These are phyloP conservation scores for Taphrina sp. DNA, from an alignment of 1,139 yeast genomes.

Conservation along the genomic window DNA sequence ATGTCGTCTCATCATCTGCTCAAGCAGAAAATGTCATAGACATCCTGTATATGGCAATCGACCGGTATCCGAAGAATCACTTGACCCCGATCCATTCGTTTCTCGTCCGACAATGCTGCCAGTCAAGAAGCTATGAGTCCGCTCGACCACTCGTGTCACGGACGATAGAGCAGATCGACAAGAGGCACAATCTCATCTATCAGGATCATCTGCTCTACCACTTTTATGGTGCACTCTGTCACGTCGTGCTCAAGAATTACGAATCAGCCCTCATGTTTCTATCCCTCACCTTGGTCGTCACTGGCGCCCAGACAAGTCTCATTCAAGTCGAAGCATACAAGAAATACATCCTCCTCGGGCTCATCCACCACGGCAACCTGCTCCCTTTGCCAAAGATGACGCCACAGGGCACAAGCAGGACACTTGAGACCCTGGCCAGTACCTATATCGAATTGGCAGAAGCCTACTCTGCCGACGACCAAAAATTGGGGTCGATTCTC, in stretches of 20 bases:
- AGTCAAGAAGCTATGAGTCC: neutral
- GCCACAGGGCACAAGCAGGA: neutral
- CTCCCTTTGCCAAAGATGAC: constrained; percentile 7
- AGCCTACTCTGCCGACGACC: neutral
- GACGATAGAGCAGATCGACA: constrained; percentile 12
- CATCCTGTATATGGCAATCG: neutral
- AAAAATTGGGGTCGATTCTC: neutral
- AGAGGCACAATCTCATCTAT: constrained; percentile 25
- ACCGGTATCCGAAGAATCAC: constrained; percentile 5
- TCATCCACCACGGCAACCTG: constrained; percentile 34
- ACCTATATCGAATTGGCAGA: constrained; percentile 12
- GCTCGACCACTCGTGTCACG: constrained; percentile 10
- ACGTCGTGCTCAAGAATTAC: constrained; percentile 37
- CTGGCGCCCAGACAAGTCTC: constrained; percentile 26
- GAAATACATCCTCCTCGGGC: constrained; percentile 35
- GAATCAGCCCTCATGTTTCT: constrained; percentile 39
- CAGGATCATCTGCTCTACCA: constrained; percentile 39
- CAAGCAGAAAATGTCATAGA: neutral
- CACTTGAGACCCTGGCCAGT: constrained; percentile 5
- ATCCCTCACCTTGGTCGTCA: constrained; percentile 38
- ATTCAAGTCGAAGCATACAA: constrained; percentile 37
- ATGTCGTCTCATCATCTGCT: neutral
- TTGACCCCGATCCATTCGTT: constrained; percentile 20
- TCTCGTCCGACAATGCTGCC: constrained; percentile 15
- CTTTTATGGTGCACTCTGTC: constrained; percentile 39